A percentile compares a stretch with the other conserved stretches of the same genome.
Conservation (phyloP, 2,329 filamentous ascomycete genomes). For the Tolypocladium ovalisporum region DNA sequence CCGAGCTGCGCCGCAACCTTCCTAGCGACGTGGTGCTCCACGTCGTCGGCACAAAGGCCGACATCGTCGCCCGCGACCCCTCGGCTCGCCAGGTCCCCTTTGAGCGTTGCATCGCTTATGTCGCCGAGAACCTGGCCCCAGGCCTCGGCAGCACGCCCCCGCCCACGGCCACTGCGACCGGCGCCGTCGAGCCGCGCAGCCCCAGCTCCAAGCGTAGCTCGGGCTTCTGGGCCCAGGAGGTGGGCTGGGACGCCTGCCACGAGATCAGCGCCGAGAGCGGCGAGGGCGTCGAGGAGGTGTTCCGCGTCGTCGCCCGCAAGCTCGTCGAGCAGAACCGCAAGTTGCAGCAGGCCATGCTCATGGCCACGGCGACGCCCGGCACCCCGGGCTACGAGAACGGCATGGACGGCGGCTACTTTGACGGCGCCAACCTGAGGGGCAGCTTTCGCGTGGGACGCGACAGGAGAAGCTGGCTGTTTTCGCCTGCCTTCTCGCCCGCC, state of each 20-base stretch:
- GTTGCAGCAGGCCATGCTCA: conserved; percentile 47
- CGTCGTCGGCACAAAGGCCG: conserved; percentile 89
- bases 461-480: conserved; percentile 48
- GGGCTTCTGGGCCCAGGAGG: conserved; percentile 83
- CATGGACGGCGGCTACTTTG: conserved; percentile 40
- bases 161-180: conserved; percentile 41
- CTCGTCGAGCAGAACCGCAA: conserved; percentile 54
- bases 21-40: conserved; percentile 73
- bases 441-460: conserved; percentile 50
- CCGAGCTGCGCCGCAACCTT: conserved; percentile 71
- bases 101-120: conserved; percentile 90
- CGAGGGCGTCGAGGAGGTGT: conserved; percentile 94
- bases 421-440: conserved; percentile 30
- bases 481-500: conserved; percentile 40
- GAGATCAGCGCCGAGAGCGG: conserved; percentile 92
- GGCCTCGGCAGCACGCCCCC: conserved; percentile 56
- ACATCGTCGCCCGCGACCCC: conserved; percentile 80
- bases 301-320: conserved; percentile 57
- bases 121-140: conserved; percentile 81
- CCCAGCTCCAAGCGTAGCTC: conserved; percentile 56
- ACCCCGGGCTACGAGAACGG: conserved; percentile 34
- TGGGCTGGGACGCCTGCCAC: conserved; percentile 94
- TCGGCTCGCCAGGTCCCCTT: conserved; percentile 75
- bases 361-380: conserved; percentile 41
- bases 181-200: conserved; percentile 40